A percentile compares a stretch with the other conserved stretches of the same genome.
Conservation (phyloP, 305 asterid genomes). For the Striga hermonthica region DNA sequence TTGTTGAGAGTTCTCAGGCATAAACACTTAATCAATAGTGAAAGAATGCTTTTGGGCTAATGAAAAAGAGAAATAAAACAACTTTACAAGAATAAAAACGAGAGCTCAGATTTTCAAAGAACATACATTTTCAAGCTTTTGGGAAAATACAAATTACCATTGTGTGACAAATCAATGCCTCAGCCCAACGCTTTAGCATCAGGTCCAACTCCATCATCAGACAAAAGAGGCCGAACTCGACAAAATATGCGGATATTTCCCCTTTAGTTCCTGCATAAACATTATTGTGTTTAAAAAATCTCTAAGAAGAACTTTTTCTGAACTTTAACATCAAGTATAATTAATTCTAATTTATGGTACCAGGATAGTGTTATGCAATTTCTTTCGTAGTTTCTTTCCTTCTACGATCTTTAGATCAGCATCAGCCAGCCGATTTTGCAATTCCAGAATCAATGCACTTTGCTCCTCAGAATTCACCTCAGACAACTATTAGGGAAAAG, state of each 20-base stretch:
- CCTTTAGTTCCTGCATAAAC: conserved; percentile 80
- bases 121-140: conserved; percentile 14
- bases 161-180: conserved; percentile 76
- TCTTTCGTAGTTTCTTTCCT: conserved; percentile 79
- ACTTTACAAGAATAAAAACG: conserved; percentile 1
- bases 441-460: conserved; percentile 43
- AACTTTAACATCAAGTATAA: conserved; percentile 6
- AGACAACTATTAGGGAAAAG: conserved; percentile 45
- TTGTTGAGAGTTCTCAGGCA: conserved; percentile 78
- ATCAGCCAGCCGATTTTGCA: conserved; percentile 62
- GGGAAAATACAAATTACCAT: conserved; percentile 45
- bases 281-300: conserved; percentile 20
- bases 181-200: conserved; percentile 74
- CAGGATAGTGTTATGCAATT: conserved; percentile 85
- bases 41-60: conserved; percentile 83
- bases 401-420: conserved; percentile 73
- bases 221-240: conserved; percentile 79
- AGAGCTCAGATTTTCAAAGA: conserved; percentile 1
- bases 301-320: neutral
- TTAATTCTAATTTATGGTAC: conserved; percentile 34
- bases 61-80: conserved; percentile 5
- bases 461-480: conserved; percentile 70
- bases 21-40: conserved; percentile 85
- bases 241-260: conserved; percentile 92
- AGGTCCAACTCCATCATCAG: conserved; percentile 59